Base-by-base conservation (phyloP, 176 grass and related monocot species). In the Avena insularis region DNA sequence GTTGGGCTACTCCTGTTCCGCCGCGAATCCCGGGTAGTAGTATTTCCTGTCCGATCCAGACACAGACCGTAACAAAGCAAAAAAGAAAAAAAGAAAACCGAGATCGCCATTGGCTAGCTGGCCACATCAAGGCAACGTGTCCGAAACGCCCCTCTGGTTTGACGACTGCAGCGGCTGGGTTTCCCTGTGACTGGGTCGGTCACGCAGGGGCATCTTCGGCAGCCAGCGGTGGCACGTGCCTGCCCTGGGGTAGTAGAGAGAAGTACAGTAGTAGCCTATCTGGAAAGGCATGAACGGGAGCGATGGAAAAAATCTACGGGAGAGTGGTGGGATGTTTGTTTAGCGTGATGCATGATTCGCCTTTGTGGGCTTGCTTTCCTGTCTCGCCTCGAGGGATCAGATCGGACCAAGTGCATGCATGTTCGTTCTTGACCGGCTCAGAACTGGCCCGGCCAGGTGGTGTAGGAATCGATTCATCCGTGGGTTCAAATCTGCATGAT, bases 291-390 rank as follows among this genome's bases (percentile, higher is more conserved):
- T 9, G 4, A 48, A 10, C 8, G 46, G 16, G 16, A 5, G 8
- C 1, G 3, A 43, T 70, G 67, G 13, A 71, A 45, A 71, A 13
- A 56, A 56, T 56, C 53, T 56, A 56, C 12, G 3, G 16, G 14
- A 4, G 8, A 20, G 13, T 2, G 9, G 16, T 29, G 33, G 33
- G 3, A 4, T 35, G 20, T 49, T 50, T 49, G 46, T 50, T 75
- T 75, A 76, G 3, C 48, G 25, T 54, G 48, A 54, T 7, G 6
- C 6, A 43, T 51, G 73, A 76, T 76, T 76, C 48, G 49, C 23
- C 48, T 76, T 76, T 76, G 73, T 54, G 73, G 49, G 73, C 73
- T 54, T 76, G 73, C 73, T 76, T 76, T 76, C 48, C 48, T 76
- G 21, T 76, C 48, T 76, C 47, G 73, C 23, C 48, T 50, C 12